Evolutionary conservation across 2,329 filamentous ascomycete species (phyloP).

Genomic region (Talaromyces sp.): DNA sequence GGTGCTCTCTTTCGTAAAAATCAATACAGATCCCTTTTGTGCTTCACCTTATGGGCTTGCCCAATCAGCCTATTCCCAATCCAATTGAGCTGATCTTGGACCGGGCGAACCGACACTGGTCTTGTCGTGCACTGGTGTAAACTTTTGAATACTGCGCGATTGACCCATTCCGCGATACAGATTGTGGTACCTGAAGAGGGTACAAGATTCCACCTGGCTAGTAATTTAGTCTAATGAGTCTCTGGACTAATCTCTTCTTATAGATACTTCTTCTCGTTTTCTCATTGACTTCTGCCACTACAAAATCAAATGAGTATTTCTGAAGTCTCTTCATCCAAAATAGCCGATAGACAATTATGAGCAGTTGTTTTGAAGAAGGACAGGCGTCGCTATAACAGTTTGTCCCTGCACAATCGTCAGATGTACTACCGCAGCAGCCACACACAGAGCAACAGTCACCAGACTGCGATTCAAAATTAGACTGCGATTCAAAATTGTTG

Average conservation of each 20-base stretch:
- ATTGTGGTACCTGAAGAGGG: slow-evolving; percentile 16
- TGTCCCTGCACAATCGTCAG: neutral
- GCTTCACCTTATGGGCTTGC: no score
- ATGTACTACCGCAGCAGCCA: no score
- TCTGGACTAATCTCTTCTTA: neutral
- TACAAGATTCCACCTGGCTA: slow-evolving; percentile 18
- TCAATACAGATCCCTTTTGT: no score
- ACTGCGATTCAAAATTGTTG: no score
- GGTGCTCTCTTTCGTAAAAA: no score
- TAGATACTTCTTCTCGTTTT: neutral
- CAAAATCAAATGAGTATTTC: neutral
- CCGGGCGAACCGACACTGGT: slow-evolving; percentile 16
- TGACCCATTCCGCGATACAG: slow-evolving; percentile 20
- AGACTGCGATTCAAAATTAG: no score
- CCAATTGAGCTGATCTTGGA: no score
- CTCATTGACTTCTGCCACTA: neutral
- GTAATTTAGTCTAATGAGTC: neutral
- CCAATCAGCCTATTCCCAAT: no score
- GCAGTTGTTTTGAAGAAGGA: neutral
- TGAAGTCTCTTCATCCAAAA: neutral
- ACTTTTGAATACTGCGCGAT: slow-evolving; percentile 12
- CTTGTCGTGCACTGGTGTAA: no score
- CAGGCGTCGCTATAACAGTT: neutral
- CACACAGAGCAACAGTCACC: no score
- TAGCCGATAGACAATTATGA: neutral